Percentiles rank a stretch among this genome's conserved stretches.
These are phyloP conservation scores for Acrasis kona DNA, from an alignment of 78 protist species.

Conservation along the genomic window DNA sequence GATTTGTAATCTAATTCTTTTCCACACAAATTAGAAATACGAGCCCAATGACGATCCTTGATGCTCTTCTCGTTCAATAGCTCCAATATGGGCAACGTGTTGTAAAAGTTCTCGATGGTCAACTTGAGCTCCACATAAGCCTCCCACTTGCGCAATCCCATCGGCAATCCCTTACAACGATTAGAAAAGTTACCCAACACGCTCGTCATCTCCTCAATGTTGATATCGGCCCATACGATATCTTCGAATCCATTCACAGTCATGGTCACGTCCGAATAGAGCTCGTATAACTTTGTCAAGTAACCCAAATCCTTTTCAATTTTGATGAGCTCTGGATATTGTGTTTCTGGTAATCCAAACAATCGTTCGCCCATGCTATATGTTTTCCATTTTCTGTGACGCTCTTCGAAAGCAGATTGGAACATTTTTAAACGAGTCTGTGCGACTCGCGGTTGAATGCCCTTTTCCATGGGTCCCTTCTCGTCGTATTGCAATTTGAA, in stretches of 20 bases:
- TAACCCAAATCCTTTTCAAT: constrained; percentile 9
- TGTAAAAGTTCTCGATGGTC: constrained; percentile 17
- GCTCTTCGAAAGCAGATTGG: constrained; percentile 27
- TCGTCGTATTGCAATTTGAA: constrained; percentile 30
- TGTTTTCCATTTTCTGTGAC: background rate
- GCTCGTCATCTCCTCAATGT: constrained; percentile 16
- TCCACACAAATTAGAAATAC: background rate
- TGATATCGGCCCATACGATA: constrained; percentile 32
- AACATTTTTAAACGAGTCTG: constrained; percentile 17
- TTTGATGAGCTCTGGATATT: constrained; percentile 22
- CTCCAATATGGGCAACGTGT: constrained; percentile 28
- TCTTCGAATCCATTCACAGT: constrained; percentile 10
- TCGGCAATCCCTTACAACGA: constrained; percentile 5
- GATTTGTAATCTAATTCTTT: constrained; percentile 1
- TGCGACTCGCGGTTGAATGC: constrained; percentile 21
- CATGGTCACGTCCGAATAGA: constrained; percentile 29
- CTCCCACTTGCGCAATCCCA: constrained; percentile 30
- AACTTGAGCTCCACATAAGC: constrained; percentile 33
- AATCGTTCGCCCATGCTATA: constrained; percentile 47
- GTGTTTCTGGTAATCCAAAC: constrained; percentile 30
- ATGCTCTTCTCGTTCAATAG: background rate
- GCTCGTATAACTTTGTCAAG: constrained; percentile 11
- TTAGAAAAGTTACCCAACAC: constrained; percentile 13
- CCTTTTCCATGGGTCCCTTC: constrained; percentile 35
- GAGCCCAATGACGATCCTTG: constrained; percentile 49